A percentile compares a stretch with the other conserved stretches of the same genome.
These are phyloP conservation scores for Styphnolobium japonicum DNA, from an alignment of 306 rosid genomes.

Conservation along the genomic window DNA sequence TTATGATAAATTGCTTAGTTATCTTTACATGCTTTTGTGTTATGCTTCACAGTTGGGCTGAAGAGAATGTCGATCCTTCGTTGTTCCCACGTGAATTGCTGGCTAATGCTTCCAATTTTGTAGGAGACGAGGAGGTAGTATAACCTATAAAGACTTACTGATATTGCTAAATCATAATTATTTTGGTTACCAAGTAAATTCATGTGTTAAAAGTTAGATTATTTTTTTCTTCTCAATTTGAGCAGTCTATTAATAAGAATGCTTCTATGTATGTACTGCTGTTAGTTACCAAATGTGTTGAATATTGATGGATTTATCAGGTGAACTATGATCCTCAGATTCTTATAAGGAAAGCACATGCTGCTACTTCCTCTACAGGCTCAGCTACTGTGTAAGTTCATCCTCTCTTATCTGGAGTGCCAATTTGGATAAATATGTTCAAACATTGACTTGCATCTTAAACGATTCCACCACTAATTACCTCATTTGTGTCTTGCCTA, in stretches of 20 bases:
- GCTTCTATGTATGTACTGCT: slow-evolving; percentile 10
- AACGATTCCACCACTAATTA: not conserved
- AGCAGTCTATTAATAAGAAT: not conserved
- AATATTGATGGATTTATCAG: slow-evolving; percentile 45
- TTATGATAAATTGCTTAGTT: not conserved
- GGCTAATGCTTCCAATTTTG: slow-evolving; percentile 60
- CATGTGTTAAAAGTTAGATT: not conserved
- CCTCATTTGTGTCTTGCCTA: slow-evolving; percentile 12
- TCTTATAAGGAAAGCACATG: slow-evolving; percentile 85
- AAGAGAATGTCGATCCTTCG: slow-evolving; percentile 85
- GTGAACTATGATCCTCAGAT: slow-evolving; percentile 76
- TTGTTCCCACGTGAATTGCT: slow-evolving; percentile 77
- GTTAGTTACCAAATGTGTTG: slow-evolving; percentile 15
- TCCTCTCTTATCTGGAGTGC: not conserved
- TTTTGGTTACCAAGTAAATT: not conserved
- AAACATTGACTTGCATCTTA: not conserved
- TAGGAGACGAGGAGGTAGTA: slow-evolving; percentile 68
- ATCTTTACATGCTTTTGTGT: not conserved
- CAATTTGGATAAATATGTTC: not conserved
- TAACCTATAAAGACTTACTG: not conserved
- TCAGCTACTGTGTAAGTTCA: slow-evolving; percentile 87
- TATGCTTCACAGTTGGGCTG: slow-evolving; percentile 74
- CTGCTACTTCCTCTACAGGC: slow-evolving; percentile 79
- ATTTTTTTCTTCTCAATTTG: not conserved
- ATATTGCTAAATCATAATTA: not conserved